A percentile compares a stretch with the other conserved stretches of the same genome.
Conservation (phyloP, 495 filamentous ascomycete species). For the Podospora pseudopauciseta region DNA sequence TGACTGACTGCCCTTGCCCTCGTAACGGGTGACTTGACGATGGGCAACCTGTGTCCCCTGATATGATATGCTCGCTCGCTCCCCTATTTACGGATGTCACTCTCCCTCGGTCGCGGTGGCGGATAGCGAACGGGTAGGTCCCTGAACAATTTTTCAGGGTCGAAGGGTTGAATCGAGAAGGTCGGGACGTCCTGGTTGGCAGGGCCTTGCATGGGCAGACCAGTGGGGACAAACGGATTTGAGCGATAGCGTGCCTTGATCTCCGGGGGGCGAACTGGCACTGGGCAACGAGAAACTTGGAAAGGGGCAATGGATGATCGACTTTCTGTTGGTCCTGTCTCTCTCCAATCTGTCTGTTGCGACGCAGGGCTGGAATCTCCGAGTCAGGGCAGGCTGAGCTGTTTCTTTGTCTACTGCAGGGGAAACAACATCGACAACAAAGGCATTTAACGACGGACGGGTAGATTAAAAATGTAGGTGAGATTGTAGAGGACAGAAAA, state of each 20-base stretch:
- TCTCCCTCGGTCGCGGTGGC: slow-evolving; percentile 11
- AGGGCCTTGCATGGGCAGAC: slow-evolving; percentile 11
- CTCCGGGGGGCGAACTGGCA: not conserved
- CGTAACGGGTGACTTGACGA: not conserved
- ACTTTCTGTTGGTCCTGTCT: not conserved
- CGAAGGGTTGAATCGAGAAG: not conserved
- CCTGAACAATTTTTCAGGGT: slow-evolving; percentile 4
- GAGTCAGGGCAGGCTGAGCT: not conserved
- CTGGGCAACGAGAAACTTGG: not conserved
- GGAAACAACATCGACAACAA: slow-evolving; percentile 1
- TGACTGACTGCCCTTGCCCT: not conserved
- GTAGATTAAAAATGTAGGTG: not conserved
- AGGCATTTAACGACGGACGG: not conserved
- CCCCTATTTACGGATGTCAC: slow-evolving; percentile 9
- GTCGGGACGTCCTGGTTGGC: slow-evolving; percentile 1
- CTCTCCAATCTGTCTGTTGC: not conserved
- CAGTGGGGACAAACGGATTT: slow-evolving; percentile 4
- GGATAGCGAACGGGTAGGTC: slow-evolving; percentile 1
- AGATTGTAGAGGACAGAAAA: not conserved
- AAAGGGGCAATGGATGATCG: not conserved
- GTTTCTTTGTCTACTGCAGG: not conserved
- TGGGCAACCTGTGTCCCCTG: not conserved
- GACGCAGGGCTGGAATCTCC: slow-evolving; percentile 1
- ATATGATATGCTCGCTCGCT: not conserved
- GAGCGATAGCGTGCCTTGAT: not conserved